Evolutionary conservation across 1,284 basidiomycete genomes (phyloP).

Genomic region (Cerioporus squamosus): DNA sequence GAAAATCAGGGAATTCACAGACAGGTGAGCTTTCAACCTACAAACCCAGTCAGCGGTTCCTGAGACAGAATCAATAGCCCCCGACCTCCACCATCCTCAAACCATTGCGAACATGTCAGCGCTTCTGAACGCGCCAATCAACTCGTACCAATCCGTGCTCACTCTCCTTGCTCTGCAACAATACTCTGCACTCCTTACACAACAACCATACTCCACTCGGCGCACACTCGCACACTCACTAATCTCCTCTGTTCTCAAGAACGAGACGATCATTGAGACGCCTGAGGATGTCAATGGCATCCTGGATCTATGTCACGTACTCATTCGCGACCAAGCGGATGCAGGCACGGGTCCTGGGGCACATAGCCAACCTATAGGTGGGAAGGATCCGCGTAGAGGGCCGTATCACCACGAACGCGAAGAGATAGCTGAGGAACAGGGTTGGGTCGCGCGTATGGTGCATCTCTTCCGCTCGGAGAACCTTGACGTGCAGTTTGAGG

Average conservation of each 20-base stretch:
- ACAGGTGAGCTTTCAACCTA: conserved; percentile 55
- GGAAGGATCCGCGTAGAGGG: conserved; percentile 58
- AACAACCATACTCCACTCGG: conserved; percentile 87
- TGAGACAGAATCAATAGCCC: conserved; percentile 45
- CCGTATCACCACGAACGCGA: conserved; percentile 72
- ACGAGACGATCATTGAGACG: conserved; percentile 90
- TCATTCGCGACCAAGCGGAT: conserved; percentile 90
- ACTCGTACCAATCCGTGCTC: conserved; percentile 92
- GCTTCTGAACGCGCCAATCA: conserved; percentile 89
- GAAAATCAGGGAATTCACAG: conserved; percentile 84
- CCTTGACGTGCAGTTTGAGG: conserved; percentile 86
- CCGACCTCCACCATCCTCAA: conserved; percentile 86
- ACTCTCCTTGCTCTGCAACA: conserved; percentile 91
- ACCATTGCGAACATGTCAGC: conserved; percentile 90
- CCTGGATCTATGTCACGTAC: conserved; percentile 86
- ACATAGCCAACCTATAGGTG: conserved; percentile 38
- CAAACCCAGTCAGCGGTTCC: neutral
- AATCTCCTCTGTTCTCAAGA: conserved; percentile 91
- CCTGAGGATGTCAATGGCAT: conserved; percentile 93
- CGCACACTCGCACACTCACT: conserved; percentile 91
- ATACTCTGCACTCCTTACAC: conserved; percentile 80
- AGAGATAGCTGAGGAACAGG: conserved; percentile 95
- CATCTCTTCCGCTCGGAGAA: conserved; percentile 90
- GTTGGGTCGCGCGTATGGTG: conserved; percentile 96
- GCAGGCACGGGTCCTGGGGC: conserved; percentile 42